phyloP scores from a whole-genome alignment of 495 filamentous ascomycete genomes.

The Neurospora tetraspora region DNA sequence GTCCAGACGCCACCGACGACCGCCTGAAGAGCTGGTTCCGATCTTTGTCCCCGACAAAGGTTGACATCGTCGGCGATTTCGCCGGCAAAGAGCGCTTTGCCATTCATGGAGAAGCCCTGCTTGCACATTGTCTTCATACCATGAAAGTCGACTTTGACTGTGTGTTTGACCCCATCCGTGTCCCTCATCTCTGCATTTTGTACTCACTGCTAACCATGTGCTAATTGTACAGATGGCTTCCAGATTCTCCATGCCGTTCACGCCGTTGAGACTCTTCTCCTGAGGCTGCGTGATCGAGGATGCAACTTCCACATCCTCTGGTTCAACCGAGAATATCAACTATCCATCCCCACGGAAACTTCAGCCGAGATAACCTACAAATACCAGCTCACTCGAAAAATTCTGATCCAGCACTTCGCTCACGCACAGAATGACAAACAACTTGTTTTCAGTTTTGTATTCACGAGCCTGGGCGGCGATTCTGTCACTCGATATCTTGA shows the following conservation, averaged over 20 bases:
- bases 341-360: slow-evolving; percentile 34
- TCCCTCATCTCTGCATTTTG: not conserved
- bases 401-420: slow-evolving; percentile 54
- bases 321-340: slow-evolving; percentile 41
- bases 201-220: not conserved
- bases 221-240: slow-evolving; percentile 40
- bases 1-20: not conserved
- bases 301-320: slow-evolving; percentile 64
- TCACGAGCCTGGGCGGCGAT: slow-evolving; percentile 17
- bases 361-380: slow-evolving; percentile 23
- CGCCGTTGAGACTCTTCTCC: slow-evolving; percentile 53
- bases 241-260: slow-evolving; percentile 64
- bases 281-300: slow-evolving; percentile 46
- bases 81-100: slow-evolving; percentile 62
- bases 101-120: slow-evolving; percentile 63
- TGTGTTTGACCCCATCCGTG: slow-evolving; percentile 10
- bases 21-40: not conserved
- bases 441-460: slow-evolving; percentile 18
- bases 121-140: slow-evolving; percentile 51
- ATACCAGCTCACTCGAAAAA: slow-evolving; percentile 49
- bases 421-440: not conserved
- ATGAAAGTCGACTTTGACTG: slow-evolving; percentile 49
- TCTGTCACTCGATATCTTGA: slow-evolving; percentile 46
- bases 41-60: slow-evolving; percentile 11
- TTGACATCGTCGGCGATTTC: slow-evolving; percentile 65